phyloP scores from a whole-genome alignment of 2,329 filamentous ascomycete genomes.

The Teratosphaeriaceae sp. region DNA sequence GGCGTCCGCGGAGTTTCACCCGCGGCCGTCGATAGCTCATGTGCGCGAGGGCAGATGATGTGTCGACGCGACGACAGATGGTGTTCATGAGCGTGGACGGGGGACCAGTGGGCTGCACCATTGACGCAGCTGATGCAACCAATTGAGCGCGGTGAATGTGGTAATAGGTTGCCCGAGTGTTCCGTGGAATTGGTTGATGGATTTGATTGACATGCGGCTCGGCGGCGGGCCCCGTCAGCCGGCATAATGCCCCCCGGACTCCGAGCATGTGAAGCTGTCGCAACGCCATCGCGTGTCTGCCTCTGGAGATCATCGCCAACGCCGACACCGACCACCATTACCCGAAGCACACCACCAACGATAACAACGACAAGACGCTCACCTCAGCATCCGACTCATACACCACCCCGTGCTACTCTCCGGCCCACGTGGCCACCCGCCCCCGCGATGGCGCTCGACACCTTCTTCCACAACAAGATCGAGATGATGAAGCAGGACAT shows the following conservation, averaged over 20 bases:
- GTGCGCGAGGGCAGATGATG: too few species aligned
- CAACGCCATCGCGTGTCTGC: conserved; percentile 8
- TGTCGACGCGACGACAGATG: too few species aligned
- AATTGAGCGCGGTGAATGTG: neutral
- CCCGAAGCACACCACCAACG: neutral
- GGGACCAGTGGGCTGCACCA: too few species aligned
- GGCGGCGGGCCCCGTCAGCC: neutral
- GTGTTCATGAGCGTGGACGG: too few species aligned
- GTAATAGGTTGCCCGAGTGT: too few species aligned
- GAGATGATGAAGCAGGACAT: conserved; percentile 99
- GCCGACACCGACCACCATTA: conserved; percentile 4
- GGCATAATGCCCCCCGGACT: neutral
- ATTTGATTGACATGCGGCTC: conserved; percentile 1
- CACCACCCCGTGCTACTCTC: too few species aligned
- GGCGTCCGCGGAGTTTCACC: too few species aligned
- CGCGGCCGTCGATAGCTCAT: too few species aligned
- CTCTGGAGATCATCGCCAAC: neutral
- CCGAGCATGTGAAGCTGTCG: neutral
- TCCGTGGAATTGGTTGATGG: too few species aligned
- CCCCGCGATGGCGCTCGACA: conserved; percentile 87
- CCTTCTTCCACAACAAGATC: conserved; percentile 99
- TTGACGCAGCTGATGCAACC: too few species aligned
- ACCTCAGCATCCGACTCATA: conserved; percentile 5
- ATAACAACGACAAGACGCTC: neutral
- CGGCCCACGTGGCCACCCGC: too few species aligned